Percentiles rank a stretch among this genome's conserved stretches.
Evolutionary conservation across 805 yeast species (phyloP).

Genomic region (Nakazawaea ishiwadae): DNA sequence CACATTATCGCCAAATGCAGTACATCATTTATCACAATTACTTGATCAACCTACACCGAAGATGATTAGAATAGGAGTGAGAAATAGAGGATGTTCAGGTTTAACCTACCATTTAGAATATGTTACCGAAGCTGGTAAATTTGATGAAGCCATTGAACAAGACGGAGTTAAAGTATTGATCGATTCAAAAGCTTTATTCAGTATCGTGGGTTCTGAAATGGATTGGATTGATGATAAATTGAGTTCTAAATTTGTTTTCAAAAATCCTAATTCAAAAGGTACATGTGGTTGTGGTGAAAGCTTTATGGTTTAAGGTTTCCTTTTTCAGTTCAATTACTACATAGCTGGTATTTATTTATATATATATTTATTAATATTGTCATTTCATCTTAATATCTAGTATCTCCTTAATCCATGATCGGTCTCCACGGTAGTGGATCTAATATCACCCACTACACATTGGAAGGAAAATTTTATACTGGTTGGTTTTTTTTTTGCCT

Average conservation of each 20-base stretch:
- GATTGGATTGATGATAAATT: constrained; percentile 96
- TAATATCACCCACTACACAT: too few relatives aligned
- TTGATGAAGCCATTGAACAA: constrained; percentile 89
- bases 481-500: too few relatives aligned
- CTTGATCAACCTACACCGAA: constrained; percentile 82
- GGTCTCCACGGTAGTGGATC: too few relatives aligned
- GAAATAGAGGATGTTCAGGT: constrained; percentile 96
- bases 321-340: not conserved
- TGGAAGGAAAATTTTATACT: not conserved
- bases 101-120: constrained; percentile 87
- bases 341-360: not conserved
- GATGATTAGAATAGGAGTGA: constrained; percentile 88
- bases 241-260: constrained; percentile 84
- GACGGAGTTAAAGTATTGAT: constrained; percentile 90
- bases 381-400: too few relatives aligned
- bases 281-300: constrained; percentile 99
- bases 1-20: constrained; percentile 71
- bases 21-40: constrained; percentile 61
- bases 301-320: constrained; percentile 63
- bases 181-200: constrained; percentile 93
- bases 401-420: too few relatives aligned
- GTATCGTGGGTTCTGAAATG: constrained; percentile 97
- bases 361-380: not conserved
- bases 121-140: constrained; percentile 86
- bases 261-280: constrained; percentile 95